Base-by-base conservation (phyloP, 2,329 filamentous ascomycete species). In the Cladophialophora bantiana region DNA sequence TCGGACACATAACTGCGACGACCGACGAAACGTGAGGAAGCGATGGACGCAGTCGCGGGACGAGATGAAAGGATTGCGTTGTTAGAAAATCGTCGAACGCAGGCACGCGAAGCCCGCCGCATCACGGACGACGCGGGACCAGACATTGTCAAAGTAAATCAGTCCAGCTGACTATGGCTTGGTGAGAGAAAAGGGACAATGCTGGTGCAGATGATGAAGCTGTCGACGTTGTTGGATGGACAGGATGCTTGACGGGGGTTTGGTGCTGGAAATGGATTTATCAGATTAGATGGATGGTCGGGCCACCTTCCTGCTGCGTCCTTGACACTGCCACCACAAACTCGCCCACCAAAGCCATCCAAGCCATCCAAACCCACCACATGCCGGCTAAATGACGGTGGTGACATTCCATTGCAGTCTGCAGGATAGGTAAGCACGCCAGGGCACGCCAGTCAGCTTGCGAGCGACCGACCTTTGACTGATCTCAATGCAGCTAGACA, bases 1-100 rank as follows among this genome's bases (percentile, higher is more conserved):
- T 94, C 90, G 34, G 92, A 91, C 70, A 97, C 93, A 85, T 97
- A 97, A 74, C 83, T 85, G 76, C 92, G 87, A 74, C 83, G 72
- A 68, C 70, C 64, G 70, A 69, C 71, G 76, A 75, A 69, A 76
- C 73, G 77, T 79, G 74, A 72, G 78, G 74, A 75, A 77, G 74
- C 75, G 80, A 78, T 68, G 79, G 68, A 73, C 70, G 60, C 78
- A 72, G 67, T 77, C 74, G 73, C 78, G 77, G 65, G 35, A 34
- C 62, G 63, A 34, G 54, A 64, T 34, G 60, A 56, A 80, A 74
- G 63, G 82, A 78, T 59, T 76, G 73, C 31, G 64, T 77, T 74
- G 1, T 78, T 76, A 12, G 83, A 78, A 18, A 84, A 77, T 40
- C 84, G 82, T 69, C 85, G 82, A 68, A 83, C 80, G 73, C 83